Evolutionary conservation across 2,329 filamentous ascomycete species (phyloP).

Genomic region (Didymella exigua): DNA sequence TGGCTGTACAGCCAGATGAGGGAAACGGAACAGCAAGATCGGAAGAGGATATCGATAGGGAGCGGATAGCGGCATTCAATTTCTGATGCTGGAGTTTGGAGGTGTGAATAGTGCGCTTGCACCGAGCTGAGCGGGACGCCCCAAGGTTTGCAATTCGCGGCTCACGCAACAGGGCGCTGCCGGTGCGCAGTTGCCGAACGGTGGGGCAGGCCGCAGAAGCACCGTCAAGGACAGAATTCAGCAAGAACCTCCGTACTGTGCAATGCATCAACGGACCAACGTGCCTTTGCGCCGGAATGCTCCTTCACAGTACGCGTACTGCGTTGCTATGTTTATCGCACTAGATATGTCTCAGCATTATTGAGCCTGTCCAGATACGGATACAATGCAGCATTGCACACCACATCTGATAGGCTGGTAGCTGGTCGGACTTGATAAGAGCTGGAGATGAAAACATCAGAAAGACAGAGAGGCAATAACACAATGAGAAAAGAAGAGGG

Average conservation of each 20-base stretch:
- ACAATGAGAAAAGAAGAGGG: conserved; percentile 14
- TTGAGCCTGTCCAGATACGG: conserved; percentile 15
- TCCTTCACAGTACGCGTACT: conserved; percentile 7
- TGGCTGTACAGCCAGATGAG: neutral
- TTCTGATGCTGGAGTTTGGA: neutral
- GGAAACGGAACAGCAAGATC: neutral
- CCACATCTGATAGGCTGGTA: conserved; percentile 9
- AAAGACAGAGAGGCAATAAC: conserved; percentile 17
- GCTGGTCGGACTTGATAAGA: conserved; percentile 20
- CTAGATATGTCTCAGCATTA: conserved; percentile 6
- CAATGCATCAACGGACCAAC: conserved; percentile 7
- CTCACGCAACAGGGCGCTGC: neutral
- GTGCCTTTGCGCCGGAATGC: conserved; percentile 13
- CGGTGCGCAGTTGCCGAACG: conserved; percentile 1
- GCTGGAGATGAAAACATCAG: conserved; percentile 9
- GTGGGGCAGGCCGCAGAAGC: conserved; percentile 20
- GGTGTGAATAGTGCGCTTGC: neutral
- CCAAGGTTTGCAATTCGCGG: conserved; percentile 1
- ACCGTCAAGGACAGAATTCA: conserved; percentile 21
- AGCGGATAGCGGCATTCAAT: neutral
- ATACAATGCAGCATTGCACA: conserved; percentile 15
- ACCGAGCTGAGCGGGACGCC: neutral
- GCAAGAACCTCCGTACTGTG: conserved; percentile 17
- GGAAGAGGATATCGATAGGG: neutral
- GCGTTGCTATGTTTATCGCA: neutral